These are phyloP conservation scores for Plantago elongata DNA, from an alignment of 257 asterid genomes.

Conservation along the genomic window DNA sequence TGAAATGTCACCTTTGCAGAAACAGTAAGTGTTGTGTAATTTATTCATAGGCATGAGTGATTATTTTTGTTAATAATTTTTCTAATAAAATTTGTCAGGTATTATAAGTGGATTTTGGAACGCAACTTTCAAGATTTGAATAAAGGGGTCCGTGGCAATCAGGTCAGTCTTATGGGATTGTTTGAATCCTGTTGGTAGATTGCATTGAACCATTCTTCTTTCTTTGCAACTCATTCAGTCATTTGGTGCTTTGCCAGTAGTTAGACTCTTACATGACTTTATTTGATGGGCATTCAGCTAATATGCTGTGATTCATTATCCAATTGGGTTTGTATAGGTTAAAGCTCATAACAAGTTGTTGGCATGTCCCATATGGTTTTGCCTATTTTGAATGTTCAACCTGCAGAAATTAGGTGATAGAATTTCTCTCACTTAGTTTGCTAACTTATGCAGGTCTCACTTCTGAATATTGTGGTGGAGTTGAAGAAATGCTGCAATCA, in stretches of 20 bases:
- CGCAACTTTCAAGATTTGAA: constrained; percentile 96
- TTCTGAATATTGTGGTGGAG: constrained; percentile 96
- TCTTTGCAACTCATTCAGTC: constrained; percentile 14
- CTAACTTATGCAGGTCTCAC: constrained; percentile 81
- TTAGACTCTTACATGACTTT: not conserved
- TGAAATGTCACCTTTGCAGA: constrained; percentile 99
- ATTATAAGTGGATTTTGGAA: constrained; percentile 98
- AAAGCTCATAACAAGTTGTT: not conserved
- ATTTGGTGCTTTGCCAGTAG: constrained; percentile 11
- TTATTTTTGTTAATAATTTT: not conserved
- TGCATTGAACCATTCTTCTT: not conserved
- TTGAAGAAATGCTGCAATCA: constrained; percentile 99
- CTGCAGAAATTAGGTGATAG: constrained; percentile 11
- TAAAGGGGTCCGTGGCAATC: constrained; percentile 99
- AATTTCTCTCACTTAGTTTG: constrained; percentile 8
- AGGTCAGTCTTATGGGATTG: constrained; percentile 44
- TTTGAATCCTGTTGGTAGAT: not conserved
- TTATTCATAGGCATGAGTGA: constrained; percentile 8
- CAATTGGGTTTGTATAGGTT: not conserved
- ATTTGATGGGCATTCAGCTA: not conserved
- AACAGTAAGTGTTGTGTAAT: constrained; percentile 52
- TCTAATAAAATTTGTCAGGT: constrained; percentile 37
- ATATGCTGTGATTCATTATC: not conserved
- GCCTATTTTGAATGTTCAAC: constrained; percentile 4
- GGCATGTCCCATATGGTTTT: constrained; percentile 12